Evolutionary conservation across 441 rosid species (phyloP), one percentile per base, ranked within the genome.

Genomic region (Populus hybrid): DNA sequence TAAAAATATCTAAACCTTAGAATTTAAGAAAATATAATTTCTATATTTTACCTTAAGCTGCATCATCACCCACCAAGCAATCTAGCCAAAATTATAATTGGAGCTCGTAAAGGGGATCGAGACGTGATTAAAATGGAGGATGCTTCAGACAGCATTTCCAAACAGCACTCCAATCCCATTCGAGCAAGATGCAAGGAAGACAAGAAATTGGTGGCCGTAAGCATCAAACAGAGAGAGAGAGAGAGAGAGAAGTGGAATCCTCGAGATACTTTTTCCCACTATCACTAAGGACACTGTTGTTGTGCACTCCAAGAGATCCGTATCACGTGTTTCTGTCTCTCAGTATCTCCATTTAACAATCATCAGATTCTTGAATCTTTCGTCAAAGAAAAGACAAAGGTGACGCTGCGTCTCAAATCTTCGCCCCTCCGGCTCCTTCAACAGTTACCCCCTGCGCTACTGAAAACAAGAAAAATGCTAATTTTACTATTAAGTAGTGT

Each of bases 251-350:
- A 1, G 46, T 57, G 70, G 85, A 81, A 79, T 81, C 86, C 79
- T 53, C 11, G 46, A 70, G 79, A 81, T 67, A 12, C 80, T 77
- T 28, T 24, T 38, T 1, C 26, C 16, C 18, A 61, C 26, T 6
- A n/a, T 5, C 2, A 4, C 16, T 10, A 18, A 36, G 28, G 75
- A 40, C 59, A 69, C 3, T 10, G 10, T 11, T 8, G 53, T 67
- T 50, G 71, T 68, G 70, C 42, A 21, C 5, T 73, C 35, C 79
- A 68, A 80, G 21, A 77, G 83, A 85, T 81, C 77, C 85, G 63
- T 23, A 36, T 77, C 83, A 79, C 78, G 71, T 70, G 75, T 32
- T 32, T 6, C 63, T 23, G 2, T 32, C 65, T 24, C 5, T 23
- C 16, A 12, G 50, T 11, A 63, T 81, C 79, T 72, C 69, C 34